Base-by-base conservation (phyloP, 2,329 filamentous ascomycete species). In the Xylaria hypoxylon region DNA sequence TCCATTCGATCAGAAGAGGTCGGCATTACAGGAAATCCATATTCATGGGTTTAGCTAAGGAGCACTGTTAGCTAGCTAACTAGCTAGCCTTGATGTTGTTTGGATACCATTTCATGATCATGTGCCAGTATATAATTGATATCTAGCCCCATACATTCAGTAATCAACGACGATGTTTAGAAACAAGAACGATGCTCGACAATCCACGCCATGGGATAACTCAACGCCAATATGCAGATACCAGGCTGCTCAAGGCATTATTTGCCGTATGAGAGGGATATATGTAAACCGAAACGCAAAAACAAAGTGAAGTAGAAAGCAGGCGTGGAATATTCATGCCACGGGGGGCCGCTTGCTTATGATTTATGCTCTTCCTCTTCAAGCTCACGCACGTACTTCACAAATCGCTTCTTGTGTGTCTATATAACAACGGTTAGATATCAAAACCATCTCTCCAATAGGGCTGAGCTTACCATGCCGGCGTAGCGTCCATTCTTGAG, bases 371-470 rank as follows among this genome's bases (percentile, higher is more conserved):
- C 72, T 57, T 82, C 77, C 71, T 90, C 85, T 76, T 96, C 92
- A 51, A 94, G 81, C 75, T 96, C 91, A 72, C 94, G 93, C 79
- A 97, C 91, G 77, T 97, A 97, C 79, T 93, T 94, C 66, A 97
- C 95, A 82, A 99, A 98, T 3, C 89, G 90, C 83, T 99, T 99
- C 83, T 98, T 98, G 80, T 99, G 96, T 57, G 91, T 87, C 90
- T 92, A 62, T 48, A n/a, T 22, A 44, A 52, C 2, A 44, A 52
- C 2, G 2, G 66, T 67, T 15, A 69, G 57, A 59, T 57, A 71
- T 70, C 72, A 68, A 64, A 42, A 44, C 17, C 2, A 40, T 15
- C 7, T 50, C 4, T 24, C 13, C 38, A 22, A 59, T 15, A 35
- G 59, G 58, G 28, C 11, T 42, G 42, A 15, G 82, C 89, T 82